These are phyloP conservation scores for Candida sp. DNA, from an alignment of 1,139 yeast species.

Conservation along the genomic window DNA sequence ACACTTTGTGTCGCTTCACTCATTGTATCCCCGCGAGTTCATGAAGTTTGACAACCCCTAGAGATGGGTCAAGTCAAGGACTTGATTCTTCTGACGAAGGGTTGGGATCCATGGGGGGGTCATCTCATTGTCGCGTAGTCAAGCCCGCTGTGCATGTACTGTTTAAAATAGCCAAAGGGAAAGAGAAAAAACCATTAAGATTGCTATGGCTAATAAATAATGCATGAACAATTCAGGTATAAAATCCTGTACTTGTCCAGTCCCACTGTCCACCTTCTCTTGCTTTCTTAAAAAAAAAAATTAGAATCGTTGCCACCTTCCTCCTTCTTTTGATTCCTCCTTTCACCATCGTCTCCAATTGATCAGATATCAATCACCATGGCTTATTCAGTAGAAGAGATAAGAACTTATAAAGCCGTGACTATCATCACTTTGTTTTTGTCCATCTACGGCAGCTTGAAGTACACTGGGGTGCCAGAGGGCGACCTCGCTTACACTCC, in stretches of 20 bases:
- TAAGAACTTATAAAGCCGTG: slow-evolving; percentile 40
- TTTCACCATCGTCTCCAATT: neutral
- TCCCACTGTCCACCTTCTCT: neutral
- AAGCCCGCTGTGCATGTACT: neutral
- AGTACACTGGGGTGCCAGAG: slow-evolving; percentile 31
- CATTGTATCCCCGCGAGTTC: too few species aligned
- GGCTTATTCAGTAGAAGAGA: slow-evolving; percentile 13
- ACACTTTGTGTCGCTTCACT: too few species aligned
- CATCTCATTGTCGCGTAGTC: neutral
- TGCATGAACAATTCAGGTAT: neutral
- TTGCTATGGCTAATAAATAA: too few species aligned
- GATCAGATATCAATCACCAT: slow-evolving; percentile 3
- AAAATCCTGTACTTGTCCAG: neutral
- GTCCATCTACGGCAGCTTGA: slow-evolving; percentile 56
- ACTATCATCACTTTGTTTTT: slow-evolving; percentile 54
- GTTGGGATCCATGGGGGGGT: neutral
- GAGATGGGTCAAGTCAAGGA: too few species aligned
- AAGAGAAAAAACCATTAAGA: too few species aligned
- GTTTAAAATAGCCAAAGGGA: neutral
- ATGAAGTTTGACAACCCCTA: too few species aligned
- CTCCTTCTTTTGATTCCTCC: neutral
- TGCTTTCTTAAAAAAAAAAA: neutral
- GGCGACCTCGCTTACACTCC: slow-evolving; percentile 58
- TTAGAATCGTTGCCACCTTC: neutral
- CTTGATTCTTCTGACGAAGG: neutral